Evolutionary conservation across 306 rosid species (phyloP), one percentile per base, ranked within the genome.

Genomic region (Quercus suber): DNA sequence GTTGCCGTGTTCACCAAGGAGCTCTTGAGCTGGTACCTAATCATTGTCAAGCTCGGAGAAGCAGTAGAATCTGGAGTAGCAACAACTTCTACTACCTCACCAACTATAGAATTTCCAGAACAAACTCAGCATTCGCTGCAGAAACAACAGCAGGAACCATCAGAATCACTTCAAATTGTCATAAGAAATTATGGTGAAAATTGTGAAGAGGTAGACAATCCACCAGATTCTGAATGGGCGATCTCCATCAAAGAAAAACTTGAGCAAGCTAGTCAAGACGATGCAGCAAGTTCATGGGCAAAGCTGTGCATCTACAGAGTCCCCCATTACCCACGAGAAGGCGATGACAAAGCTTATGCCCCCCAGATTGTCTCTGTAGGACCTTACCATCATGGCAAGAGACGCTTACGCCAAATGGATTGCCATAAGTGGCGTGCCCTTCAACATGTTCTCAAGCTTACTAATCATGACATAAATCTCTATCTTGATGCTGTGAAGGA

Each of bases 341-440:
- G 97, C 5, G 94, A 92, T 18, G 98, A 91, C 87, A 95, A 95
- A 72, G 87, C 94, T 55, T 88, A 78, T 76, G 83, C 81, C 8
- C 97, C 99, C 3, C 96, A 91, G 75, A 89, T 85, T 71, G 91
- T 94, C 51, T 91, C 99, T 1, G 5, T 94, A 20, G 99, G 97
- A 21, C 97, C 99, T 28, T 92, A 89, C 84, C 95, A 92, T 85
- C 95, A 90, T 78, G 91, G 97, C 63, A 89, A 86, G 69, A 86
- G 83, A 7, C 97, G 95, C 49, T 92, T 94, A 52, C 90, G 90
- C 76, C 92, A 81, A 80, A 92, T 91, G 94, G 97, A 91, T 37
- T 84, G 88, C 77, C 99, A 94, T 73, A 92, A 92, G 79, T 94
- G 97, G 97, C 90, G 95, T 55, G 89, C 94, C n/a, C 90, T 92